These are phyloP conservation scores for Suillus hirtellus DNA, from an alignment of 768 basidiomycete species.

Conservation along the genomic window DNA sequence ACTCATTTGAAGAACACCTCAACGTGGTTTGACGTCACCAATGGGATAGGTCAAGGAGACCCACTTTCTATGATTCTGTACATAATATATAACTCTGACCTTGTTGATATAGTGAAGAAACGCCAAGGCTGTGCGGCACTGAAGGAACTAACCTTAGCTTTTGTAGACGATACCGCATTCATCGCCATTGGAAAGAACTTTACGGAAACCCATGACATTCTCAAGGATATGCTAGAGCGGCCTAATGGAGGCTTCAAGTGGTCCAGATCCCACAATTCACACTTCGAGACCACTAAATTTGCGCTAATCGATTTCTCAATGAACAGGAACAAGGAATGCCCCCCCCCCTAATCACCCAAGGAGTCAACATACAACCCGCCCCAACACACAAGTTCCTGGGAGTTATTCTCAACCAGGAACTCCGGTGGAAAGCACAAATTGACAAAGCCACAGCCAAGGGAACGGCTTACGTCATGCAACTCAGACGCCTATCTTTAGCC, in stretches of 20 bases:
- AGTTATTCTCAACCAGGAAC: neutral
- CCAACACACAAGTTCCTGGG: neutral
- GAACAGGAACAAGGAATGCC: neutral
- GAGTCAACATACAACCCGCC: neutral
- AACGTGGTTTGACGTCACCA: slow-evolving; percentile 13
- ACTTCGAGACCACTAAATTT: slow-evolving; percentile 19
- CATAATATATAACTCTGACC: slow-evolving; percentile 24
- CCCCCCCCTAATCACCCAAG: neutral
- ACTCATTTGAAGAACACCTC: too few species aligned
- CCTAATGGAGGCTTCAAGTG: slow-evolving; percentile 18
- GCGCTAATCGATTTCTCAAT: slow-evolving; percentile 8
- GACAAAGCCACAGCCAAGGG: neutral
- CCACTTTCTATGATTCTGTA: slow-evolving; percentile 27
- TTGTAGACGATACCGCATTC: slow-evolving; percentile 29
- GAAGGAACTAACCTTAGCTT: slow-evolving; percentile 11
- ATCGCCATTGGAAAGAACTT: slow-evolving; percentile 22
- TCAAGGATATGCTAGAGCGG: slow-evolving; percentile 14
- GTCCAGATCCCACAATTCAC: slow-evolving; percentile 20
- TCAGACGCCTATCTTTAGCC: neutral
- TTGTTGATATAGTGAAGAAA: slow-evolving; percentile 18
- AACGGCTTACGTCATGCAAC: neutral
- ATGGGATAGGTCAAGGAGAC: slow-evolving; percentile 31
- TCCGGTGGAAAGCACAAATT: neutral
- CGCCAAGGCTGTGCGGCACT: too few species aligned
- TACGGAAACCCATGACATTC: slow-evolving; percentile 13